These are phyloP conservation scores for Tephrocybe sp. DNA, from an alignment of 768 basidiomycete genomes.

Conservation along the genomic window DNA sequence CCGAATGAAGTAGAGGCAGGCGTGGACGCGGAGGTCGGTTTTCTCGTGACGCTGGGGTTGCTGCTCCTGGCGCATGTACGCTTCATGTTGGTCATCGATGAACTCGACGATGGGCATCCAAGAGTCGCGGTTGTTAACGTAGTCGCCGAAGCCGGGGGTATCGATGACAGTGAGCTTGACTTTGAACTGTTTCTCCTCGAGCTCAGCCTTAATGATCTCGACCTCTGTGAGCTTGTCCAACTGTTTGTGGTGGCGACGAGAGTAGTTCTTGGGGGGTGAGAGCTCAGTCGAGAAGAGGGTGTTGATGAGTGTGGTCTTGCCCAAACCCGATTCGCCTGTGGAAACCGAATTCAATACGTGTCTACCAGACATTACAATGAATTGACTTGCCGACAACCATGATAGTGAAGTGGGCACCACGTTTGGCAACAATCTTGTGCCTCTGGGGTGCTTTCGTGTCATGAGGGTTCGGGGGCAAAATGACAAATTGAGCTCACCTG, in stretches of 20 bases:
- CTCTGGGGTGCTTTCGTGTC: slow-evolving; percentile 54
- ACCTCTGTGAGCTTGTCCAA: slow-evolving; percentile 98
- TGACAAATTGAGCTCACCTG: slow-evolving; percentile 63
- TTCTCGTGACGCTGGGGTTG: slow-evolving; percentile 95
- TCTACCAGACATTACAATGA: background rate
- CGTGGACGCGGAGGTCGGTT: slow-evolving; percentile 93
- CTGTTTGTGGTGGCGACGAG: slow-evolving; percentile 87
- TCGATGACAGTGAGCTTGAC: slow-evolving; percentile 99
- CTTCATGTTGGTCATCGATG: slow-evolving; percentile 94
- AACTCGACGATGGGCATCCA: slow-evolving; percentile 99
- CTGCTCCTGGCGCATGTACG: slow-evolving; percentile 97
- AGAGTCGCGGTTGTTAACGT: slow-evolving; percentile 99
- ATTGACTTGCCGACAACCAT: slow-evolving; percentile 91
- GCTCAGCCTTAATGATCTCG: slow-evolving; percentile 98
- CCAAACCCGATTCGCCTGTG: slow-evolving; percentile 96
- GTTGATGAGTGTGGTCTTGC: slow-evolving; percentile 98
- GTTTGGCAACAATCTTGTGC: slow-evolving; percentile 99
- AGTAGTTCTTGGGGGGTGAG: slow-evolving; percentile 89
- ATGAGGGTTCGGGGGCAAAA: slow-evolving; percentile 11
- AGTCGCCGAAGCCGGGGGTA: slow-evolving; percentile 99
- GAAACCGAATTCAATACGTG: slow-evolving; percentile 3
- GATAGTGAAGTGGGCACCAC: slow-evolving; percentile 95
- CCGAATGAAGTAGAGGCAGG: slow-evolving; percentile 95
- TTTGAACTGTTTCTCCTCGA: slow-evolving; percentile 99
- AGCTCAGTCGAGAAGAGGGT: slow-evolving; percentile 98